Base-by-base conservation (phyloP, 1,284 basidiomycete species). In the Neolentinus lepideus region DNA sequence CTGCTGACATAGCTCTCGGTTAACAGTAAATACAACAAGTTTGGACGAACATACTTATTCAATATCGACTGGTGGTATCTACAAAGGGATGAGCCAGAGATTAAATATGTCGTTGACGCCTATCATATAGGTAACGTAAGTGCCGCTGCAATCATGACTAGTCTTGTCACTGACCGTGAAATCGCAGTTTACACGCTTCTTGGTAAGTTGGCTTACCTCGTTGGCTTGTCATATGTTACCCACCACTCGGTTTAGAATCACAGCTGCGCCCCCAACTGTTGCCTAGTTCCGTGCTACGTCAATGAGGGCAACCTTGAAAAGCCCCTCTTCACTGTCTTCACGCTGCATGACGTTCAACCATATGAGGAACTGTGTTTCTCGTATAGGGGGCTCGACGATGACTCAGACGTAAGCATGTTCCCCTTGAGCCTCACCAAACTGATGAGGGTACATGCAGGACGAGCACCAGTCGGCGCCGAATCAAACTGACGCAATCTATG, bases 41-140 rank as follows among this genome's bases (percentile, higher is more conserved):
- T 84, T 53, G 90, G 88, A 2, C 74, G 86, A 51, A 95, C 93
- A 0, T 97, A 97, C 63, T 75, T 95, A 1, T 90, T 95, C 61
- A 84, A 92, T 59, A 63, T 93, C 21, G 92, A 95, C 63, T 88
- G 85, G 60, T 86, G 81, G 60, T 78, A 90, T 62, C 71, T 94
- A 33, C n/a, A 52, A 29, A 64, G 65, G 1, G 71, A 74, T 2
- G 65, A 71, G 0, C 67, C 65, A 62, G 67, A 67, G 3, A 58
- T 64, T 21, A 59, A 78, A 26, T 89, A 83, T 60, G 71, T 76
- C 38, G 81, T 94, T 1, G 92, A 94, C 70, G 92, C 92, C 1
- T 94, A 87, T 65, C 91, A 94, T 68, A 87, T 82, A 46, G 92
- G 92, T 19, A 91, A 91, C 67, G 92, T 93, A 67, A 70, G 89